Conservation (phyloP, 495 filamentous ascomycete genomes). For the Endocarpon pusillum region DNA sequence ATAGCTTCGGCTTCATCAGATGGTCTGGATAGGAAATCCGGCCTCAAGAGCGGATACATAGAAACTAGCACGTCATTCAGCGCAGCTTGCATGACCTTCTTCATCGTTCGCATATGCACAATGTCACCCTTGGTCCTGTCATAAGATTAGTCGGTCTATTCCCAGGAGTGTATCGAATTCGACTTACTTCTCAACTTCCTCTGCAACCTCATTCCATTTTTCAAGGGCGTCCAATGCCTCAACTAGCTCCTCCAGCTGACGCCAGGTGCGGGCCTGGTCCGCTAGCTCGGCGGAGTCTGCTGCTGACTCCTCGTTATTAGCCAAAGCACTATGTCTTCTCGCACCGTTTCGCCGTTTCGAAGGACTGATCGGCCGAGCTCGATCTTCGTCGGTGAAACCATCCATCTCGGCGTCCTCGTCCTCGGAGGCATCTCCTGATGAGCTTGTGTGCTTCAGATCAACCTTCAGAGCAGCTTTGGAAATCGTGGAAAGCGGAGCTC, state of each 20-base stretch:
- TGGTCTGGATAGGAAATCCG: not conserved
- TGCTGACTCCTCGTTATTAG: conserved; percentile 5
- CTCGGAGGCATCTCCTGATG: conserved; percentile 7
- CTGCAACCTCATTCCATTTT: conserved; percentile 28
- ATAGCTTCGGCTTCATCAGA: not conserved
- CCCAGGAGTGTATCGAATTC: not conserved
- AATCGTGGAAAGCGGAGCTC: conserved; percentile 24
- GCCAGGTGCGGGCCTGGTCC: conserved; percentile 41
- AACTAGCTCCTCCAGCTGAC: conserved; percentile 56
- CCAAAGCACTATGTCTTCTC: too few species aligned
- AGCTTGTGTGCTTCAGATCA: conserved; percentile 12
- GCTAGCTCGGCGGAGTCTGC: conserved; percentile 15
- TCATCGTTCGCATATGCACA: too few species aligned
- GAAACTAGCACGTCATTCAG: conserved; percentile 23
- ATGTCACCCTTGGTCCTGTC: not conserved
- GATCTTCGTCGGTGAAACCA: conserved; percentile 16
- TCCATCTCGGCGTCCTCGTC: conserved; percentile 14
- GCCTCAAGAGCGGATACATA: not conserved
- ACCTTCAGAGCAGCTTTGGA: conserved; percentile 26
- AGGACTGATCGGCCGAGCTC: conserved; percentile 2
- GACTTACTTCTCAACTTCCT: conserved; percentile 22
- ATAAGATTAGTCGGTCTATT: not conserved
- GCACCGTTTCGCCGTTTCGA: conserved; percentile 7
- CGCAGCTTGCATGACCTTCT: not conserved
- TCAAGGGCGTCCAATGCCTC: conserved; percentile 49